Evolutionary conservation across 2,329 filamentous ascomycete species (phyloP).

Genomic region (Lecanicillium sp.): DNA sequence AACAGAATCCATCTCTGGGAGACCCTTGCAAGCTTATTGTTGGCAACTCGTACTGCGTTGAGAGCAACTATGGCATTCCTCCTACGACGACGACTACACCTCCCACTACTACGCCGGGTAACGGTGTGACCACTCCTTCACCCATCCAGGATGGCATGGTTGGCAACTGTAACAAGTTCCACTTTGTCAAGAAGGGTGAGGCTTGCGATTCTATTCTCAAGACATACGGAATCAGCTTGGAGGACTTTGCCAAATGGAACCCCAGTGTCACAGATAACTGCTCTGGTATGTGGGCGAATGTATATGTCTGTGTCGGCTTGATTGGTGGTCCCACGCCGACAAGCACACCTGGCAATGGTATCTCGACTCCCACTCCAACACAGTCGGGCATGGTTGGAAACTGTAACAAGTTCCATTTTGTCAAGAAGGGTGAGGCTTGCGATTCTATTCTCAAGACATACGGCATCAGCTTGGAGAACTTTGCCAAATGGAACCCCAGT

Average conservation of each 20-base stretch:
- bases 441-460: conserved; percentile 17
- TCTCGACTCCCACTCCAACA: conserved; percentile 12
- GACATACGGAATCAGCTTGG: conserved; percentile 16
- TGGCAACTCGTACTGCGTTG: too few species aligned
- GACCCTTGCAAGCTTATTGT: too few species aligned
- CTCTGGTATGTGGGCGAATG: not conserved
- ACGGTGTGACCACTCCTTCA: too few species aligned
- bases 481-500: conserved; percentile 15
- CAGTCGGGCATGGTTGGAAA: conserved; percentile 21
- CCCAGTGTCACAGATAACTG: not conserved
- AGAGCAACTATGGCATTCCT: too few species aligned
- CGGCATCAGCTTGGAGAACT: conserved; percentile 18
- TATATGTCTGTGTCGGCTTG: not conserved
- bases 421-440: conserved; percentile 19
- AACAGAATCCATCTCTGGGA: too few species aligned
- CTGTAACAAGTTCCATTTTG: conserved; percentile 21
- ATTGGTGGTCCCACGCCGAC: not conserved
- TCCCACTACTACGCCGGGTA: too few species aligned
- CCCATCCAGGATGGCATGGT: too few species aligned
- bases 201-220: conserved; percentile 19
- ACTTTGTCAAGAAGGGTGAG: conserved; percentile 19
- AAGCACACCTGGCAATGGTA: conserved; percentile 13
- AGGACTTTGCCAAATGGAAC: conserved; percentile 18
- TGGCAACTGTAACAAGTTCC: conserved; percentile 20
- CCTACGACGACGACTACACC: too few species aligned